A percentile compares a stretch with the other conserved stretches of the same genome.
Evolutionary conservation across 345 rosid species (phyloP).

Genomic region (Populus pruinosa): DNA sequence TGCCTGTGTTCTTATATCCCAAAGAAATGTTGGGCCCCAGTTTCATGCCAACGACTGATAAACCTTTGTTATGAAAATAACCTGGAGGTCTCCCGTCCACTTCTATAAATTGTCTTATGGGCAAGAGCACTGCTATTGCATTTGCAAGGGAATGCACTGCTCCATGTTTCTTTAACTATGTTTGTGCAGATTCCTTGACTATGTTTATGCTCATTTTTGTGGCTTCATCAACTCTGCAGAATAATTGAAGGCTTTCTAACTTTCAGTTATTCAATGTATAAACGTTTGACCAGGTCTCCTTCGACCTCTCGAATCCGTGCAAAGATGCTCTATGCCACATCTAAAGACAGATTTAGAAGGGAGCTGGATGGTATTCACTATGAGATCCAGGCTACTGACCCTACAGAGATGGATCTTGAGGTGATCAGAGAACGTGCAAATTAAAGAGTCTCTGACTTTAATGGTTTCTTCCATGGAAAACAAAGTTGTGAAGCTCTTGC

Average conservation of each 20-base stretch:
- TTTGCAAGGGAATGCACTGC: neutral
- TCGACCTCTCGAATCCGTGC: conserved; percentile 26
- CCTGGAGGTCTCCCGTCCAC: no score
- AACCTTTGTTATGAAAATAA: no score
- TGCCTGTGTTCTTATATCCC: no score
- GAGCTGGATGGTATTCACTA: conserved; percentile 20
- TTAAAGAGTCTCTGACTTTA: neutral
- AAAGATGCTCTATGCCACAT: conserved; percentile 25
- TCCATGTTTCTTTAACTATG: neutral
- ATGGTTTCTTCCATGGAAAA: neutral
- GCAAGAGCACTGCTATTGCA: neutral
- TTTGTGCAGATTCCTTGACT: neutral
- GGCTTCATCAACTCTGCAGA: no score
- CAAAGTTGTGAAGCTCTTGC: neutral
- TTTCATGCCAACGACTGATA: no score
- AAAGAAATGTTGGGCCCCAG: no score
- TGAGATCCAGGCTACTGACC: conserved; percentile 24
- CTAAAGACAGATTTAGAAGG: conserved; percentile 20
- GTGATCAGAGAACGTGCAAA: conserved; percentile 24
- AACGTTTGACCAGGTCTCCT: conserved; percentile 13
- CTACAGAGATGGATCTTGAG: conserved; percentile 22
- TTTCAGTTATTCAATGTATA: neutral
- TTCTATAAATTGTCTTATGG: no score
- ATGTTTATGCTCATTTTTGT: neutral
- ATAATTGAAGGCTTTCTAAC: neutral